Conservation (phyloP, 768 basidiomycete species). For the Amylocystis lapponica region DNA sequence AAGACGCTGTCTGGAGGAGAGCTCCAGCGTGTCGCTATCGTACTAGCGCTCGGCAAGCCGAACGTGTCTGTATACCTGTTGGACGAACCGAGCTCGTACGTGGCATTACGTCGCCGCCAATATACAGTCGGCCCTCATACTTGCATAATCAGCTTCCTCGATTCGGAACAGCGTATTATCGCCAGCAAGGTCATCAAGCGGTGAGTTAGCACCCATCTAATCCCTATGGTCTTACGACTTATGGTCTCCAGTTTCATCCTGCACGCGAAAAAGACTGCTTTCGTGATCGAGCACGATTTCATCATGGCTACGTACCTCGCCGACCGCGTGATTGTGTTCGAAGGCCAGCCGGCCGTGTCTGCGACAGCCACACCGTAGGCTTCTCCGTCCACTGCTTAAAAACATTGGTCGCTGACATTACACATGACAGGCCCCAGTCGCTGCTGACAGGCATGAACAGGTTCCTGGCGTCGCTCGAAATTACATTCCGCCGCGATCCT, state of each 20-base stretch:
- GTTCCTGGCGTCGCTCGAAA: constrained; percentile 92
- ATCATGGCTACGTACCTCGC: constrained; percentile 99
- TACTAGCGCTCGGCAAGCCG: constrained; percentile 84
- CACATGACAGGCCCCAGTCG: constrained; percentile 73
- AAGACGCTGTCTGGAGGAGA: constrained; percentile 99
- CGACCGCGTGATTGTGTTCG: constrained; percentile 93
- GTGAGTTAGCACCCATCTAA: constrained; percentile 25
- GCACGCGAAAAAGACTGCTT: constrained; percentile 95
- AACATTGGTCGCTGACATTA: neutral
- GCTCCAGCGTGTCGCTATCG: constrained; percentile 94
- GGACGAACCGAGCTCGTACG: constrained; percentile 84
- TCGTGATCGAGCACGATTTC: constrained; percentile 99
- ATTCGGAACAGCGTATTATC: constrained; percentile 99
- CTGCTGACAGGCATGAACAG: constrained; percentile 96
- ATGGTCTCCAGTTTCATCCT: constrained; percentile 69
- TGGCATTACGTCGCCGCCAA: constrained; percentile 1
- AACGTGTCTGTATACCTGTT: constrained; percentile 88
- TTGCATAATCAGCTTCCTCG: constrained; percentile 65
- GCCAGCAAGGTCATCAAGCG: constrained; percentile 98
- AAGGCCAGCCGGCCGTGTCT: constrained; percentile 77
- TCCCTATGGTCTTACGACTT: neutral
- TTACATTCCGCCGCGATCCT: constrained; percentile 97
- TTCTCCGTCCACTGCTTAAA: neutral
- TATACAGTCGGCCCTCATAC: neutral
- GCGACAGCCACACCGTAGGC: constrained; percentile 90